Conservation (phyloP, 495 filamentous ascomycete genomes). For the Podospora comata region DNA sequence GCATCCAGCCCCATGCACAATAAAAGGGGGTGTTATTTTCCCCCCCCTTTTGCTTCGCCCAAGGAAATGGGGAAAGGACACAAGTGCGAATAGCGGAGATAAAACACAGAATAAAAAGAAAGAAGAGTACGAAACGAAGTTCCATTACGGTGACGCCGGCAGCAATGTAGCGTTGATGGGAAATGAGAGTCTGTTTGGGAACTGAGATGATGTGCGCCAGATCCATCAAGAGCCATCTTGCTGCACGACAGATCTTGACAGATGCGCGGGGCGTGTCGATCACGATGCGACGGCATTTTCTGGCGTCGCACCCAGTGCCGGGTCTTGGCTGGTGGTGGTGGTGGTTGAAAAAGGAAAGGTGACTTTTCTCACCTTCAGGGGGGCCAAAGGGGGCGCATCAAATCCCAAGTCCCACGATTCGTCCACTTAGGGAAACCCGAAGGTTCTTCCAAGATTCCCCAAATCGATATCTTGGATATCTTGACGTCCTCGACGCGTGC, state of each 20-base stretch:
- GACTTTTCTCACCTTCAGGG: not conserved
- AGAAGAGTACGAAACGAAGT: not conserved
- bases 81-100: too few relatives aligned
- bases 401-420: constrained; percentile 5
- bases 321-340: constrained; percentile 15
- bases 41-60: not conserved
- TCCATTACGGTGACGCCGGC: not conserved
- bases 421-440: constrained; percentile 17
- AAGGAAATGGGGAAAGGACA: not conserved
- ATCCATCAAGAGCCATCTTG: constrained; percentile 18
- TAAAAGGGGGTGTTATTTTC: not conserved
- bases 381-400: constrained; percentile 2
- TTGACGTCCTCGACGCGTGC: not conserved
- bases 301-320: constrained; percentile 21
- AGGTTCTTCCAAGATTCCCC: constrained; percentile 15
- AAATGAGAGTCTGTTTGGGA: constrained; percentile 6
- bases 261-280: constrained; percentile 35
- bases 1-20: not conserved
- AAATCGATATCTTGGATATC: not conserved
- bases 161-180: constrained; percentile 1
- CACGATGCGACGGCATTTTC: constrained; percentile 33
- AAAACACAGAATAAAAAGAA: not conserved
- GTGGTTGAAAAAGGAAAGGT: constrained; percentile 17
- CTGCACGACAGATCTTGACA: constrained; percentile 40
- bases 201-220: constrained; percentile 7